A percentile compares a stretch with the other conserved stretches of the same genome.
These are phyloP conservation scores for Naganishia onofrii DNA, from an alignment of 768 basidiomycete species.

Conservation along the genomic window DNA sequence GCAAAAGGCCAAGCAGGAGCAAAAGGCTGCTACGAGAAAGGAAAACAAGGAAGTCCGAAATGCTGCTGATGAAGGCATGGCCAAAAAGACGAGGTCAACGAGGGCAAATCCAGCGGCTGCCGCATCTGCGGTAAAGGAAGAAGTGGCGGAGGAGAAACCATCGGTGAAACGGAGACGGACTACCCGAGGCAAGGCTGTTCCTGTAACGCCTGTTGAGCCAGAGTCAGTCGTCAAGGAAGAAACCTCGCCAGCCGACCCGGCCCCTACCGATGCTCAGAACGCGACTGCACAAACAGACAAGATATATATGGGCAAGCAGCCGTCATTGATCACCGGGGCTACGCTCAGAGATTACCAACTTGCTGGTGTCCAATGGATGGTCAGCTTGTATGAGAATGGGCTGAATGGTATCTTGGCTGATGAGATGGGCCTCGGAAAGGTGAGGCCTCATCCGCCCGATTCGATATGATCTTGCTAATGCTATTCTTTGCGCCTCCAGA, in stretches of 20 bases:
- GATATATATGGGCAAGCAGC: constrained; percentile 57
- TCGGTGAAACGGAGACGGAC: constrained; percentile 16
- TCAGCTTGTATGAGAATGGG: constrained; percentile 71
- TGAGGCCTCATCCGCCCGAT: constrained; percentile 23
- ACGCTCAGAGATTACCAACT: constrained; percentile 86
- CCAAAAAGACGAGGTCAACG: constrained; percentile 23
- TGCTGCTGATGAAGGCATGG: constrained; percentile 19
- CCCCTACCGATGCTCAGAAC: constrained; percentile 14
- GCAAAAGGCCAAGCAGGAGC: constrained; percentile 35
- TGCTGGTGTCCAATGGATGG: constrained; percentile 94
- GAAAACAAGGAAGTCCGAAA: constrained; percentile 33
- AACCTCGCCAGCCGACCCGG: neutral
- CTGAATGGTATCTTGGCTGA: constrained; percentile 63
- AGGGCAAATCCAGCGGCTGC: constrained; percentile 24
- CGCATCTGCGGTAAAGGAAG: constrained; percentile 18
- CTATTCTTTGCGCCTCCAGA: constrained; percentile 56
- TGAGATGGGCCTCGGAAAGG: constrained; percentile 86
- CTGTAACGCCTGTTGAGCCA: neutral
- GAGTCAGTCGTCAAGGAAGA: constrained; percentile 39
- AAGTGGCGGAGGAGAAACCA: constrained; percentile 5
- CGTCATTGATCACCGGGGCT: constrained; percentile 75
- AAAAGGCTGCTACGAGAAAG: constrained; percentile 26
- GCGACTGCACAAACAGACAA: constrained; percentile 48
- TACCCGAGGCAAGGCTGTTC: constrained; percentile 14
- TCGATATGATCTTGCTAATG: neutral